phyloP scores from a whole-genome alignment of 1,284 basidiomycete species.

The Cutaneotrichosporon sp. region DNA sequence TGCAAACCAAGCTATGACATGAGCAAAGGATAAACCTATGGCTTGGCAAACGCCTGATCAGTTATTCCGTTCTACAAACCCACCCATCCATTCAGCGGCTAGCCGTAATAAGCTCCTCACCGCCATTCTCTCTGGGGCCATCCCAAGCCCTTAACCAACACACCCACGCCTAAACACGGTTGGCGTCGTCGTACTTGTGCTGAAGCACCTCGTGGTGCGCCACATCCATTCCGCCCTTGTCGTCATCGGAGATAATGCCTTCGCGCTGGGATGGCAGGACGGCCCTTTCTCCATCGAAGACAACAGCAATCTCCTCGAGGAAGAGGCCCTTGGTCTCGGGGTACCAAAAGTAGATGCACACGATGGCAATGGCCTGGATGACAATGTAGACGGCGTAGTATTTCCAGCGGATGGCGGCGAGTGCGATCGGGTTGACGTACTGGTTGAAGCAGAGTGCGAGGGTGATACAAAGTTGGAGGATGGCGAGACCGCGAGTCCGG shows the following conservation, averaged over 20 bases:
- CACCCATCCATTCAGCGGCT: too few relatives aligned
- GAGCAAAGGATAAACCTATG: too few relatives aligned
- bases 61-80: too few relatives aligned
- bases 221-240: not conserved
- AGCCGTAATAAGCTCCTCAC: too few relatives aligned
- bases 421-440: conserved; percentile 17
- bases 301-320: conserved; percentile 36
- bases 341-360: conserved; percentile 37
- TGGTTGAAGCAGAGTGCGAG: conserved; percentile 9
- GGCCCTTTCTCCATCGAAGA: conserved; percentile 27
- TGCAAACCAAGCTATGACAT: too few relatives aligned
- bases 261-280: not conserved
- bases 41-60: too few relatives aligned
- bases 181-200: not conserved
- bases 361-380: conserved; percentile 24
- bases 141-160: not conserved
- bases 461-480: conserved; percentile 16
- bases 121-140: too few relatives aligned
- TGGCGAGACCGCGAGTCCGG: conserved; percentile 32
- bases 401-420: conserved; percentile 11
- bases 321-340: conserved; percentile 43
- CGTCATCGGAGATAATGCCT: not conserved
- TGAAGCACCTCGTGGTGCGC: not conserved
- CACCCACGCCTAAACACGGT: not conserved
- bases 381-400: conserved; percentile 42